Evolutionary conservation across 495 filamentous ascomycete genomes (phyloP).

Genomic region (Choiromyces venosus): DNA sequence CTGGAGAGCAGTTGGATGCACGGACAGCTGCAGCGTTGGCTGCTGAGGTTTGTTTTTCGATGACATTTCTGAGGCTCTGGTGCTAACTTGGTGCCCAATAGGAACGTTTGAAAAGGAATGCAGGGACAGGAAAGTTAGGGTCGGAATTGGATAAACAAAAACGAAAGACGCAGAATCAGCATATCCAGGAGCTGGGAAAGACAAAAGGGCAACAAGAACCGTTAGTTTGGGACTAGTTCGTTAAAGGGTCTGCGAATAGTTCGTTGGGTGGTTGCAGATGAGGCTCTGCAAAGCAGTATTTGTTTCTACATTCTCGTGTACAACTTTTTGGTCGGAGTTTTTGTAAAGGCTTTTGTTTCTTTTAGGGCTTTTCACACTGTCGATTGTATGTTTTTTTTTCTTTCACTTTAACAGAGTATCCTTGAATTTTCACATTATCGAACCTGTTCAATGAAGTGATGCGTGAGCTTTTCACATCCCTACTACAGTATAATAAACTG

Average conservation of each 20-base stretch:
- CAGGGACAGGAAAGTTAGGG: slow-evolving; percentile 24
- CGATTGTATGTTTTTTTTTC: not conserved
- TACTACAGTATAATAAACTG: not conserved
- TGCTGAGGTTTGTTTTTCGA: slow-evolving; percentile 22
- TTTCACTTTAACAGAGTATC: not conserved
- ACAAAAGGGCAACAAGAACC: slow-evolving; percentile 28
- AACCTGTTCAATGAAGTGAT: not conserved
- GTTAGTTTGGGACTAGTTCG: slow-evolving; percentile 30
- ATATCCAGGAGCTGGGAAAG: slow-evolving; percentile 33
- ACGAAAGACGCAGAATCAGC: slow-evolving; percentile 32
- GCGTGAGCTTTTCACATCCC: not conserved
- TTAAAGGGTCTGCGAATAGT: not conserved
- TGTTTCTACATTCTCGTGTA: not conserved
- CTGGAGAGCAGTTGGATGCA: slow-evolving; percentile 18
- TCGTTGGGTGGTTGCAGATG: not conserved
- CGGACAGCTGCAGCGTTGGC: slow-evolving; percentile 28
- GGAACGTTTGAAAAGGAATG: slow-evolving; percentile 27
- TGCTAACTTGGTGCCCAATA: slow-evolving; percentile 7
- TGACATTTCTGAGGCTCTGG: not conserved
- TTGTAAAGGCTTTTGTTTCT: not conserved
- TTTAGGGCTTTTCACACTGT: not conserved
- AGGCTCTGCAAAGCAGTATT: not conserved
- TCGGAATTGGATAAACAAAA: slow-evolving; percentile 26
- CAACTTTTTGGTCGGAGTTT: not conserved
- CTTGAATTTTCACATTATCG: not conserved